Evolutionary conservation across 225 moss, liverwort and hornwort species (phyloP).

Genomic region (Bryoerythrophyllum caledonicum): DNA sequence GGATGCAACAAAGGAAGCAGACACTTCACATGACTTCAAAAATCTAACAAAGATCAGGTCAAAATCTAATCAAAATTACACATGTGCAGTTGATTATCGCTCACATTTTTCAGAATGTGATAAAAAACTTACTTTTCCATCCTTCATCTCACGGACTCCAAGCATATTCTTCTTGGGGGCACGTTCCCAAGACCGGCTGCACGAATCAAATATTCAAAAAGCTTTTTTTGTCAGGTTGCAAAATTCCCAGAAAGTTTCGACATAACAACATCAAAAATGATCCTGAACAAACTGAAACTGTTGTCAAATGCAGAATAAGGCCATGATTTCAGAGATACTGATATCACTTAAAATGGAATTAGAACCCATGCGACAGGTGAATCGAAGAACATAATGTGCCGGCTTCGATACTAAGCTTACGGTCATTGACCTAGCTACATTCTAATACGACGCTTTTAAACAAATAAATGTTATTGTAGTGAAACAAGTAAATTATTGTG

Average conservation of each 20-base stretch:
- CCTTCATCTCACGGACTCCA: slow-evolving; percentile 62
- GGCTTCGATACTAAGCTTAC: slow-evolving; percentile 10
- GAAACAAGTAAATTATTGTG: not conserved
- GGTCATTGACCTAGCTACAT: not conserved
- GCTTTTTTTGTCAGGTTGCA: not conserved
- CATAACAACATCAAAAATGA: not conserved
- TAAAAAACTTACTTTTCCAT: slow-evolving; percentile 55
- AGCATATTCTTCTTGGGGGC: slow-evolving; percentile 61
- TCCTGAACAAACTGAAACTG: slow-evolving; percentile 5
- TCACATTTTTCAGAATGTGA: not conserved
- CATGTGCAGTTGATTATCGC: not conserved
- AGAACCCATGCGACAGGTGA: not conserved
- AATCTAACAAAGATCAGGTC: not conserved
- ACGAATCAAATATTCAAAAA: not conserved
- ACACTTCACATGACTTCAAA: not conserved
- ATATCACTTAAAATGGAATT: not conserved
- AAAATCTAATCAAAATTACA: not conserved
- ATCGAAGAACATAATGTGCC: not conserved
- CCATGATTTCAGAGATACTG: not conserved
- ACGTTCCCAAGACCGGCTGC: slow-evolving; percentile 60
- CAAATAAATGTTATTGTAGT: no score
- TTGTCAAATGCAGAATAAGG: not conserved
- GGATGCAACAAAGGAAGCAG: not conserved
- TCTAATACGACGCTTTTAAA: not conserved
- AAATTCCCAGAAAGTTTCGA: not conserved